phyloP scores from a whole-genome alignment of 2,329 filamentous ascomycete genomes.

The Pseudogymnoascus sp. region DNA sequence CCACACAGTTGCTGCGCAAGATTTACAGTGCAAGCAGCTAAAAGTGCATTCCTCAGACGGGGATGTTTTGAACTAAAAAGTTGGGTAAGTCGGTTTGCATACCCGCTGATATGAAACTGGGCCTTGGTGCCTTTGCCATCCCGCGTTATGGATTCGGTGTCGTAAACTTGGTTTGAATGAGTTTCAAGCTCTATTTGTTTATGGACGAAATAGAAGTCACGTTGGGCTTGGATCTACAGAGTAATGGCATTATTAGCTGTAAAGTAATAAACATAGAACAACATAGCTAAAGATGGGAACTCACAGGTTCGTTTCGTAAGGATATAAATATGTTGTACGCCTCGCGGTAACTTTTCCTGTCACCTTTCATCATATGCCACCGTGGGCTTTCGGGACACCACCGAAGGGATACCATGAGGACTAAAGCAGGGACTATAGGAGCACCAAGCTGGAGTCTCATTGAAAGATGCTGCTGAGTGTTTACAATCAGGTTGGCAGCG shows the following conservation, averaged over 20 bases:
- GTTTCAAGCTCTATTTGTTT: not conserved
- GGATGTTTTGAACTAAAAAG: constrained; percentile 18
- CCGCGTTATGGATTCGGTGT: constrained; percentile 20
- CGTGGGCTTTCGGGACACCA: not conserved
- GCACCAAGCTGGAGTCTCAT: not conserved
- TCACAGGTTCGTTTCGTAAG: not conserved
- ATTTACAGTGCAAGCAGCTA: not conserved
- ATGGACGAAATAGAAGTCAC: constrained; percentile 25
- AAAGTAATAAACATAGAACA: not conserved
- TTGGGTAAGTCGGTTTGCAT: not conserved
- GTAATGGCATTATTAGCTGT: not conserved
- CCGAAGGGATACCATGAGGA: not conserved
- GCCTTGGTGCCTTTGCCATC: no score
- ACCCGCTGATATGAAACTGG: not conserved
- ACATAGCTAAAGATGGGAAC: not conserved
- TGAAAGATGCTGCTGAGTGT: not conserved
- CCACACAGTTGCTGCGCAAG: not conserved
- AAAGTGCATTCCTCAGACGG: not conserved
- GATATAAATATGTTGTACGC: not conserved
- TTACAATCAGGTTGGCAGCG: not conserved
- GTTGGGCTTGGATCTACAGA: constrained; percentile 22
- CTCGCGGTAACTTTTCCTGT: not conserved
- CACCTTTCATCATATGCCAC: not conserved
- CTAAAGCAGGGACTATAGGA: not conserved
- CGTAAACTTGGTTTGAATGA: constrained; percentile 28